phyloP scores from a whole-genome alignment of 140 eudicot genomes.

The Flaveria floridana region DNA sequence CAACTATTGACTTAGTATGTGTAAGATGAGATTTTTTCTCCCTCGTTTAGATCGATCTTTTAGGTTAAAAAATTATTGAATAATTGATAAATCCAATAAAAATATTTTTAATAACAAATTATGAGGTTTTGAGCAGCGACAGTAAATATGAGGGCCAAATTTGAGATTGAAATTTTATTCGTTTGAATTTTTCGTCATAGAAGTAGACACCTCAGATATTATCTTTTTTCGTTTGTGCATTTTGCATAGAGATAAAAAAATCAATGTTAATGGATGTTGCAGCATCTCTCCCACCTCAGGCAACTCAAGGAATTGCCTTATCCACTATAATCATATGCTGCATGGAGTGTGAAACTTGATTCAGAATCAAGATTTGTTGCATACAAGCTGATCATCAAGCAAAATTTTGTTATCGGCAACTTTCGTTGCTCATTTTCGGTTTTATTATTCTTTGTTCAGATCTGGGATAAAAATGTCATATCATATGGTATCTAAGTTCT shows the following conservation, averaged over 20 bases:
- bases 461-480: constrained; percentile 1
- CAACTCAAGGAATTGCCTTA: not conserved
- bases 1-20: constrained; percentile 15
- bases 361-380: constrained; percentile 17
- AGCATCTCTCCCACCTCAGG: not conserved
- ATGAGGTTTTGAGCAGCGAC: constrained; percentile 5
- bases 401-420: not conserved
- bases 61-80: constrained; percentile 19
- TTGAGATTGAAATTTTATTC: constrained; percentile 19
- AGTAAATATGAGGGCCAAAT: constrained; percentile 19
- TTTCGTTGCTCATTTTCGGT: constrained; percentile 1
- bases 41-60: constrained; percentile 18
- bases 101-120: not conserved
- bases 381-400: constrained; percentile 16
- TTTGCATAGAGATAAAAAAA: not conserved
- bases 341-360: constrained; percentile 13
- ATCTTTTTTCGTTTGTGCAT: not conserved
- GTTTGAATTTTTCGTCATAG: not conserved
- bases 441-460: not conserved
- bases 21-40: not conserved
- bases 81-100: constrained; percentile 2
- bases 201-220: not conserved
- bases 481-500: constrained; percentile 4
- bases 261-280: constrained; percentile 8
- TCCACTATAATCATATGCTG: constrained; percentile 4